Evolutionary conservation across 2,329 filamentous ascomycete genomes (phyloP), one percentile per base, ranked within the genome.

Genomic region (Ceratocystis albifundus): DNA sequence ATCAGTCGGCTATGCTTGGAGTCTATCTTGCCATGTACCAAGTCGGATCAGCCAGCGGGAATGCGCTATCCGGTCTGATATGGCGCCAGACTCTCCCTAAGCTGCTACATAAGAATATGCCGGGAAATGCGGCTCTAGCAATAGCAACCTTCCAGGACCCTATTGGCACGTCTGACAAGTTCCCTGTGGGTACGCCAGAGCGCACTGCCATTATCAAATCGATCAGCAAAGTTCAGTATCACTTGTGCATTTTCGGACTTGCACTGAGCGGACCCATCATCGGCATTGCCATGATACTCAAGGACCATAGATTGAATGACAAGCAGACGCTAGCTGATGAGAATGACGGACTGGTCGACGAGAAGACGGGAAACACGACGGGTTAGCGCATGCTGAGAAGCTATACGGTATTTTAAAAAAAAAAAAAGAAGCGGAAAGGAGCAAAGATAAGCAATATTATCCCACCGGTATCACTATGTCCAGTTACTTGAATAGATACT

Each of bases 1-100:
- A 87, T 70, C 76, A 88, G 45, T 85, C 85, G 59, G 80, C 86
- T 69, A 80, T 88, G 69, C 87, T 84, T 0, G 84, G 81, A 50
- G 73, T 87, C 22, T 87, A 82, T 71, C 79, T 87, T 1, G 81
- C 84, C 15, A 79, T 76, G 22, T 87, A 86, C 74, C 83, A 83
- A 71, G 77, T 87, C 45, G 84, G 84, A 32, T 83, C 79, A 4
- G 83, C 84, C 0, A 72, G 86, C 1, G 84, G 84, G 22, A 81
- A 82, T 71, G 78, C 82, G 15, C 79, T 87, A 28, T 84, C 84
- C 0, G 84, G 84, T 12, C 80, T 82, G 22, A 79, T 87, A 68
- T 86, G 84, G 84, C 81, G 80, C 0, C 82, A 87, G 71, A 74
- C 80, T 1, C 75, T 86, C 61, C 82, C 80, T 0, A 66, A 67